Evolutionary conservation across 1,284 basidiomycete genomes (phyloP).

Genomic region (Sparassis latifolia): DNA sequence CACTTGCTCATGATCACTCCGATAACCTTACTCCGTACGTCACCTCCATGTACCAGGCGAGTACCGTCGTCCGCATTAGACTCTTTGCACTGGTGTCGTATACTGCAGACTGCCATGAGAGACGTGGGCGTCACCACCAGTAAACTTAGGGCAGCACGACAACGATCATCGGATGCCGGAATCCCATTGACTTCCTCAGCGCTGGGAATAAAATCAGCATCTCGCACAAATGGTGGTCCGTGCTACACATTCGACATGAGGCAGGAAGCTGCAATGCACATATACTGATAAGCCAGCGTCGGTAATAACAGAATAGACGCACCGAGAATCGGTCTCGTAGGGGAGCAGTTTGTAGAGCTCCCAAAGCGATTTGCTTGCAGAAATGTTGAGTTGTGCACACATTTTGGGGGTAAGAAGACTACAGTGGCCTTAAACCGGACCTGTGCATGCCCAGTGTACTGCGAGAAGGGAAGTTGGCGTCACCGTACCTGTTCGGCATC

Average conservation of each 20-base stretch:
- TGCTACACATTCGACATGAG: slow-evolving; percentile 11
- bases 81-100: slow-evolving; percentile 28
- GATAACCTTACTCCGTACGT: slow-evolving; percentile 28
- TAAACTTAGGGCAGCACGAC: slow-evolving; percentile 37
- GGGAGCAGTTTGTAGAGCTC: slow-evolving; percentile 40
- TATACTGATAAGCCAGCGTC: not conserved
- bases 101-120: slow-evolving; percentile 27
- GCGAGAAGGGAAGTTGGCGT: not conserved
- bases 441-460: too few species aligned
- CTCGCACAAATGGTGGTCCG: too few species aligned
- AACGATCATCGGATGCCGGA: slow-evolving; percentile 36
- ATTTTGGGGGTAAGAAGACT: slow-evolving; percentile 14
- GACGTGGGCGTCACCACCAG: slow-evolving; percentile 35
- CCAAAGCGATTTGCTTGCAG: slow-evolving; percentile 21
- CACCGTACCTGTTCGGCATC: slow-evolving; percentile 14
- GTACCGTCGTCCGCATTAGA: slow-evolving; percentile 26
- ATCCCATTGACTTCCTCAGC: slow-evolving; percentile 35
- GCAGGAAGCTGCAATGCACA: slow-evolving; percentile 7
- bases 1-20: slow-evolving; percentile 38
- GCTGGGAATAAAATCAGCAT: slow-evolving; percentile 14
- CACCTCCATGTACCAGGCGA: slow-evolving; percentile 46
- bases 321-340: slow-evolving; percentile 41
- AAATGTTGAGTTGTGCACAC: slow-evolving; percentile 23
- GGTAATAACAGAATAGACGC: slow-evolving; percentile 11
- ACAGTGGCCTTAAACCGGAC: slow-evolving; percentile 8